Base-by-base conservation (phyloP, 2,329 filamentous ascomycete genomes). In the Aspergillus sp. region DNA sequence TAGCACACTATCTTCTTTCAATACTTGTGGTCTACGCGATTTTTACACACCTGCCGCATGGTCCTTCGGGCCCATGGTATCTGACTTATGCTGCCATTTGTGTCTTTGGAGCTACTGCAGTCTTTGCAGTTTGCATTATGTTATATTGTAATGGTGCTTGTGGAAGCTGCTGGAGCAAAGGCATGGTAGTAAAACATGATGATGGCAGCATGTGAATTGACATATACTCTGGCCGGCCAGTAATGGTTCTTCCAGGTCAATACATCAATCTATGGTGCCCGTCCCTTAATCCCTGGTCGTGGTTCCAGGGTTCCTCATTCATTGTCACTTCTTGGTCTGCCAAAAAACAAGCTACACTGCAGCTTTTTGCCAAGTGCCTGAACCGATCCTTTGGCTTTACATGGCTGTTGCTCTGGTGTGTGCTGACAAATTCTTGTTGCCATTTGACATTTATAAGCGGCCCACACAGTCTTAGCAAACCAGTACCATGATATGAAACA, bases 241-340 rank as follows among this genome's bases (percentile, higher is more conserved):
- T 9, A 6, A 6, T 33, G 29, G 42, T 34, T 26, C 30, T 34
- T 43, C 30, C 10, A 32, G 42, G 42, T 10, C 29, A 43, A 19
- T 43, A 43, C 34, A 19, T 43, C 12, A 32, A 43, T 32, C 12
- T 43, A 43, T 43, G 29, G 42, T 19, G 30, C 10, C 42, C 42
- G 27, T 43, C 29, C 9, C 42, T 43, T 27, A 43, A 43, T 34
- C 42, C 42, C 4, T 43, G 9, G 42, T 43, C 29, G 34, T 35
- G 29, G 30, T 43, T 43, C 12, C 42, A 43, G n/a, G 10, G 29
- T 43, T 26, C 29, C 19, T 43, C 29, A 32, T 43, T 43, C 29
- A 26, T 34, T 26, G 29, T 43, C n/a, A 43, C 42, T 26, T 43
- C 29, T 33, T 33, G 30, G 30, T 33, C 30, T 33, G 30, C 30